Conservation (phyloP, 2,329 filamentous ascomycete genomes). For the Penicillium sp. region DNA sequence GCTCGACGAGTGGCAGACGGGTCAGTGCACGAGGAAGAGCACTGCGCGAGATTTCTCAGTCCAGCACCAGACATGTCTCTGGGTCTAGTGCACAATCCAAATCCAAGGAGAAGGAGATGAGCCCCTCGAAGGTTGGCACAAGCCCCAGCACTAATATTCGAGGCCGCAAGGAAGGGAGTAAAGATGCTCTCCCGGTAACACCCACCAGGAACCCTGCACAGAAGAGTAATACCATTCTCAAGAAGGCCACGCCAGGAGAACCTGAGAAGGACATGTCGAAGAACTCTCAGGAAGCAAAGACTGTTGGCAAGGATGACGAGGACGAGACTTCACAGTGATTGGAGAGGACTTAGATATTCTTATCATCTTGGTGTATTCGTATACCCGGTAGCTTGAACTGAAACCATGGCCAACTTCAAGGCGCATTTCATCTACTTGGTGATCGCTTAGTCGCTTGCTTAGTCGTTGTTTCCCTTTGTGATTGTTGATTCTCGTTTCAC, state of each 20-base stretch:
- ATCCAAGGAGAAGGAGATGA: conserved; percentile 14
- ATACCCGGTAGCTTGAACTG: too few species aligned
- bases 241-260: neutral
- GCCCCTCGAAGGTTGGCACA: conserved; percentile 23
- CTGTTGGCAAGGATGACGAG: too few species aligned
- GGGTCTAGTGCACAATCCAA: conserved; percentile 30
- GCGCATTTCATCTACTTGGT: too few species aligned
- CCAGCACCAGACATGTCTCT: conserved; percentile 29
- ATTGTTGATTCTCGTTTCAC: too few species aligned
- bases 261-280: too few species aligned
- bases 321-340: too few species aligned
- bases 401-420: too few species aligned
- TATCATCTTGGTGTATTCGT: too few species aligned
- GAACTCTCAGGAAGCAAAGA: too few species aligned
- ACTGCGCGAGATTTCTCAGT: conserved; percentile 28
- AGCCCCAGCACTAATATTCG: conserved; percentile 32
- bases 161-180: conserved; percentile 30
- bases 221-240: conserved; percentile 5
- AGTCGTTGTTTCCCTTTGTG: too few species aligned
- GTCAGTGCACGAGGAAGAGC: conserved; percentile 16
- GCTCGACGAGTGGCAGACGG: conserved; percentile 24
- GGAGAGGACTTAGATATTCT: too few species aligned
- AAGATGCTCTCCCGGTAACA: conserved; percentile 22
- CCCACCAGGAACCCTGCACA: conserved; percentile 19
- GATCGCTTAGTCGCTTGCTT: too few species aligned